phyloP scores from a whole-genome alignment of 176 grass and related monocot genomes.

The Dactylis glomerata region DNA sequence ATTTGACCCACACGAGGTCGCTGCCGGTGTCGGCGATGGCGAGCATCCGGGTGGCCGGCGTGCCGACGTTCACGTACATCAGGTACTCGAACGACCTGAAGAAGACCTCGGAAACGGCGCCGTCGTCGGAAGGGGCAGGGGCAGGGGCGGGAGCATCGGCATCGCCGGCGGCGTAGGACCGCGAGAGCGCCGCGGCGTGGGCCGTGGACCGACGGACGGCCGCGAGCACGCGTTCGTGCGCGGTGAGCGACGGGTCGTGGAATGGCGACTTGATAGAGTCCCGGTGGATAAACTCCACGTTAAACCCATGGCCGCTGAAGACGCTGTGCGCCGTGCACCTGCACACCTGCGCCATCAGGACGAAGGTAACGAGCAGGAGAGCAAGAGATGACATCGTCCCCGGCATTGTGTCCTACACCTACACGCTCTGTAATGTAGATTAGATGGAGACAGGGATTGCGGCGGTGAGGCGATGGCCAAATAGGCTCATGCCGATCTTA shows the following conservation, averaged over 20 bases:
- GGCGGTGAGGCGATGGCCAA: too few species aligned
- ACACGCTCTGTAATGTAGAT: too few species aligned
- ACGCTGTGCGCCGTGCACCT: not conserved
- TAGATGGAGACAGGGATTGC: too few species aligned
- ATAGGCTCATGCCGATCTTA: too few species aligned
- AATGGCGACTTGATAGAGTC: conserved; percentile 52
- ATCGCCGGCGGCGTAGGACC: not conserved
- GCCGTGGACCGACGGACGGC: conserved; percentile 27
- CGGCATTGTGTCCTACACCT: too few species aligned
- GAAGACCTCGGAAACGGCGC: conserved; percentile 33
- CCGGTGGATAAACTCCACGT: conserved; percentile 64
- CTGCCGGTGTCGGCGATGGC: conserved; percentile 64
- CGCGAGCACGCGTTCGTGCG: conserved; percentile 30
- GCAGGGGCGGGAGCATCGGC: too few species aligned
- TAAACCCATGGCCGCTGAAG: conserved; percentile 30
- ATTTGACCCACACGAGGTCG: conserved; percentile 58
- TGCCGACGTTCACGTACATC: conserved; percentile 41
- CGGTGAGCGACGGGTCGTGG: not conserved
- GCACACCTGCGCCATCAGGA: not conserved
- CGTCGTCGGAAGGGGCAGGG: too few species aligned
- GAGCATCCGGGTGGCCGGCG: conserved; percentile 33
- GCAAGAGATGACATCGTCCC: too few species aligned
- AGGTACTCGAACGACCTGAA: conserved; percentile 44
- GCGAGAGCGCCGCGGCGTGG: conserved; percentile 14
- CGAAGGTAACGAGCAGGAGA: too few species aligned